These are phyloP conservation scores for Leishmania tarentolae DNA, from an alignment of 208 protist genomes.

Conservation along the genomic window DNA sequence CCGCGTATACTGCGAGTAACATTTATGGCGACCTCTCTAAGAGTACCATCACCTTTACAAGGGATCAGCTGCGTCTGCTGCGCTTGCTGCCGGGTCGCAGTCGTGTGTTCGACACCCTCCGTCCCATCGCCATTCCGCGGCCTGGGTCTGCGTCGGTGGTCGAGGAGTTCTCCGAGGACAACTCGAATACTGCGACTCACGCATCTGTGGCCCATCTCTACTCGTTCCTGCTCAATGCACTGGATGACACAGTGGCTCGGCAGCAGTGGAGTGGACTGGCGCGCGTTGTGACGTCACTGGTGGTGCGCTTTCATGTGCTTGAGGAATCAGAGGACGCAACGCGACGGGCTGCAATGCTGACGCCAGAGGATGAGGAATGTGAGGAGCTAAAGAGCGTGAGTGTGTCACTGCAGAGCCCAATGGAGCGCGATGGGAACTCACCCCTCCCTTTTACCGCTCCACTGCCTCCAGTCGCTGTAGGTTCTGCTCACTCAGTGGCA, in stretches of 20 bases:
- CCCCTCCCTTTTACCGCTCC: background rate
- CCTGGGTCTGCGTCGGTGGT: background rate
- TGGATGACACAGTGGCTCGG: constrained; percentile 43
- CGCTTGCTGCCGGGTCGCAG: constrained; percentile 24
- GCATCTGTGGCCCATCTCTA: constrained; percentile 14
- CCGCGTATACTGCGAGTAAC: background rate
- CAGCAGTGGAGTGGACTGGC: constrained; percentile 65
- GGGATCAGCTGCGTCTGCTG: constrained; percentile 25
- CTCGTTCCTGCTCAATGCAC: constrained; percentile 41
- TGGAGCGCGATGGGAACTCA: background rate
- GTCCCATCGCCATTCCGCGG: background rate
- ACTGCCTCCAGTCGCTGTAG: constrained; percentile 5
- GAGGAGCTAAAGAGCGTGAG: background rate
- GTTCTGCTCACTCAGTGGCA: background rate
- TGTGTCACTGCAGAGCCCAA: background rate
- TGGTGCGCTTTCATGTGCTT: constrained; percentile 69
- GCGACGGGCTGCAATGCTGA: background rate
- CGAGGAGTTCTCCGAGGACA: background rate
- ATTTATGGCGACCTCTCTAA: constrained; percentile 4
- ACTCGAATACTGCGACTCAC: background rate
- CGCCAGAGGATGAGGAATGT: background rate
- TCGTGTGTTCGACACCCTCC: constrained; percentile 25
- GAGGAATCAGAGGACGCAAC: constrained; percentile 37
- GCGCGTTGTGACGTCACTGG: constrained; percentile 67
- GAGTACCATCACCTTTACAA: constrained; percentile 5